Base-by-base conservation (phyloP, 2,329 filamentous ascomycete species). In the Exophiala bonariae region DNA sequence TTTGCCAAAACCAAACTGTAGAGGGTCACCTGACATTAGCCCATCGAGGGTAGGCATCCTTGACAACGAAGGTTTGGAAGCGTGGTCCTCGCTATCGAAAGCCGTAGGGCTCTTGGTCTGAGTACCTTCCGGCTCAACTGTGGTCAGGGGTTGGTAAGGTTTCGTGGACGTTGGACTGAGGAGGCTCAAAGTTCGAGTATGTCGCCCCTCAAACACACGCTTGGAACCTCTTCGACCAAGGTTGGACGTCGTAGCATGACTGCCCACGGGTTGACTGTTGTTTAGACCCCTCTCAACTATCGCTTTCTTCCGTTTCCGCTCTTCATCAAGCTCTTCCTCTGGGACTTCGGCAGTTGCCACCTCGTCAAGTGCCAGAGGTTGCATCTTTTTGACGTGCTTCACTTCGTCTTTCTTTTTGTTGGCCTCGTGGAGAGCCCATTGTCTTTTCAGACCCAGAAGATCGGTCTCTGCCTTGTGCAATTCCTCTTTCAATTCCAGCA, bases 401-500 rank as follows among this genome's bases (percentile, higher is more conserved):
- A 81, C 77, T 50, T 89, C 82, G 3, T 82, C 81, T 49, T 82
- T 80, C 69, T 92, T 92, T 69, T 83, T 89, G 49, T 81, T 79
- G 37, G 82, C 83, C 64, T 96, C 90, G 51, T 90, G 83, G 11
- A 76, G 71, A 2, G 87, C 81, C 85, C 89, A 97, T 66, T 90
- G 86, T 61, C 81, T 85, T 74, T 96, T 97, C 52, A 99, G 74
- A 33, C 74, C 79, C 37, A 75, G 74, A 32, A 99, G 74, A 37
- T 95, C 87, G 10, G 74, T 71, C 65, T 99, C 92, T 4, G 93
- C 92, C 50, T 84, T 85, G 18, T 76, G 73, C n/a, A 99, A 75
- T 67, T 97, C 92, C 66, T 99, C 93, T 50, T 85, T 86, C 42
- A 99, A 74, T 69, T 97, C 93, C 47, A 99, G 72, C 2, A 99